Evolutionary conservation across 2,329 filamentous ascomycete species (phyloP), one percentile per base, ranked within the genome.

Genomic region (Triangularia setosa): DNA sequence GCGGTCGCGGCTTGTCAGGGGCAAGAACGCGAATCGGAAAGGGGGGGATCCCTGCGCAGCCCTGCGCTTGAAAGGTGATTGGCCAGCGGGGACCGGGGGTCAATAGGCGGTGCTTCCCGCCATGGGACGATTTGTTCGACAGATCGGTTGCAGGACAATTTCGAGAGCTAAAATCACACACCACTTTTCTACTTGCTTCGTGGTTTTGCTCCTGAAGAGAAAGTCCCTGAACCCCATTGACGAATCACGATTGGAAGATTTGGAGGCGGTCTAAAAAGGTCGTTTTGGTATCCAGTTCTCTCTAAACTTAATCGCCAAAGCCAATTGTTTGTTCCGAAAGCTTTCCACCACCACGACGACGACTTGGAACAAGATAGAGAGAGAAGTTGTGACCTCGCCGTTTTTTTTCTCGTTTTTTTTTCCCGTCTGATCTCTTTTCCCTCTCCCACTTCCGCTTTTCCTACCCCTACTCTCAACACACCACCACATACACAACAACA

Each of bases 101-200:
- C 30, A 25, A 11, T 24, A 14, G 52, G 59, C 62, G 65, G 68
- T 67, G 66, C 62, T 67, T 67, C 60, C 69, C 69, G 67, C 27
- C 59, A 67, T 72, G 69, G 70, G 65, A 71, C 68, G 71, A 72
- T 72, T 69, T 61, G 58, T 18, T 25, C 30, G 56, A 68, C n/a
- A n/a, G 62, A 69, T 66, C 62, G 63, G 63, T 63, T 63, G 60
- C 48, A 40, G 60, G 64, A 69, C 58, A 69, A 69, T 68, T 67
- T 68, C 62, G 44, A 53, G 52, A 28, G 25, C 11, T 12, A 55
- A 12, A 55, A 28, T 16, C n/a, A 48, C 40, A 48, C n/a, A 48
- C 40, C 40, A 48, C 40, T 48, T 48, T 48, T 48, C 21, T 21
- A 2, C n/a, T 48, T 33, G 7, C 30, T 33, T 33, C 14, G 7